Evolutionary conservation across 2,329 filamentous ascomycete species (phyloP).

Genomic region (Pseudopithomyces maydicus): DNA sequence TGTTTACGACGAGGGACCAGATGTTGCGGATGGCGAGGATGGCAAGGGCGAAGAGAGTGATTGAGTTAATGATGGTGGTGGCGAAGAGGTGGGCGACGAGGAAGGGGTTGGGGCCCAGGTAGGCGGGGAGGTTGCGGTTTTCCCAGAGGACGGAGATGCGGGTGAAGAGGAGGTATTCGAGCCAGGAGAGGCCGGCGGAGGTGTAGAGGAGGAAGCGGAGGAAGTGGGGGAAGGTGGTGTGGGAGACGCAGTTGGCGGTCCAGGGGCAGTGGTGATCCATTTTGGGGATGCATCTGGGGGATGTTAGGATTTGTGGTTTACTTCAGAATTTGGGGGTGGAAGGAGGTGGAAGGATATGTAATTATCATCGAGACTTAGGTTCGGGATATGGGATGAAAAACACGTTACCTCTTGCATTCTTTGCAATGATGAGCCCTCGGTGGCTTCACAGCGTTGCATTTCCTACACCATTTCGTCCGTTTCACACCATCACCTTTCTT

Average conservation of each 20-base stretch:
- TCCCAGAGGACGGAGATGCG: slow-evolving; percentile 67
- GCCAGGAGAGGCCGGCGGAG: slow-evolving; percentile 65
- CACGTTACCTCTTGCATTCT: slow-evolving; percentile 64
- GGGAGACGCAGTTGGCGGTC: slow-evolving; percentile 82
- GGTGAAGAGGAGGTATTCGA: slow-evolving; percentile 65
- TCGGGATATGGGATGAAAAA: not conserved
- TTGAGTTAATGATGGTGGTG: slow-evolving; percentile 61
- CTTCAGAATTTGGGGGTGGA: too few relatives aligned
- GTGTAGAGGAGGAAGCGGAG: slow-evolving; percentile 76
- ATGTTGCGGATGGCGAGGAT: slow-evolving; percentile 67
- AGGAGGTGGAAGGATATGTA: too few relatives aligned
- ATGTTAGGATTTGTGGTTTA: too few relatives aligned
- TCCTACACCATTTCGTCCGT: slow-evolving; percentile 70
- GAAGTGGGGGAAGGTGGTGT: slow-evolving; percentile 83
- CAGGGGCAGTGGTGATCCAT: slow-evolving; percentile 91
- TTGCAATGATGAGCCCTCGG: slow-evolving; percentile 82
- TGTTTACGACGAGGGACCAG: slow-evolving; percentile 69
- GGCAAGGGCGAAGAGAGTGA: slow-evolving; percentile 65
- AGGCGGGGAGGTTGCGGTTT: slow-evolving; percentile 67
- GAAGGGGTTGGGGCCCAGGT: slow-evolving; percentile 69
- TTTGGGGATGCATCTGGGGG: slow-evolving; percentile 69
- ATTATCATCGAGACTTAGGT: not conserved
- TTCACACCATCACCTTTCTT: slow-evolving; percentile 20
- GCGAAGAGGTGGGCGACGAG: slow-evolving; percentile 67
- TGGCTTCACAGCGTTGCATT: slow-evolving; percentile 76